Conservation (phyloP, 805 yeast genomes). For the Pichia rugopelliculosa region DNA sequence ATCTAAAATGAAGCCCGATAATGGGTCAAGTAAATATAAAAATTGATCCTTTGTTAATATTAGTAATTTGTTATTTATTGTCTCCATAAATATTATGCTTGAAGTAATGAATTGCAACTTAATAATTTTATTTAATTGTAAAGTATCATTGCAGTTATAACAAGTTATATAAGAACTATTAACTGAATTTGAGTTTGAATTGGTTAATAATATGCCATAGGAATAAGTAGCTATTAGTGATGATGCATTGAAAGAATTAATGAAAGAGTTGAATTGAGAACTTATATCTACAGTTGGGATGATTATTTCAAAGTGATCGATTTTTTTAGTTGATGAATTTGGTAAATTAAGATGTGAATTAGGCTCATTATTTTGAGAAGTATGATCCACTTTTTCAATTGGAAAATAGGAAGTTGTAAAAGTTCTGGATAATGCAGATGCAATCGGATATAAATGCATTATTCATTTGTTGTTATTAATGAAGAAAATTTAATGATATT, state of each 20-base stretch:
- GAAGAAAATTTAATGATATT: too few species aligned
- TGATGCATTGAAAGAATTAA: neutral
- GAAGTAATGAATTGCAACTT: neutral
- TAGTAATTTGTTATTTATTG: neutral
- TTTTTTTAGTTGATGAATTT: neutral
- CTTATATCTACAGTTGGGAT: neutral
- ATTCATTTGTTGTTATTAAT: neutral
- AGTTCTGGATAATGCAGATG: neutral
- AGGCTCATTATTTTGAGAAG: neutral
- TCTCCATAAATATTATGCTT: neutral
- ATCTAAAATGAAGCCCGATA: constrained; percentile 1
- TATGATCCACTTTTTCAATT: neutral
- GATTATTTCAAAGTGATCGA: neutral
- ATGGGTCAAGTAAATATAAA: constrained; percentile 3
- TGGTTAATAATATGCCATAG: neutral
- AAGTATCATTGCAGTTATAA: neutral
- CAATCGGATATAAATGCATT: neutral
- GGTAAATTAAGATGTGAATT: neutral
- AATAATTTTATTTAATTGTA: neutral
- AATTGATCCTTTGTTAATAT: neutral
- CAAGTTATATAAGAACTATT: neutral
- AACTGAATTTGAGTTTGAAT: neutral
- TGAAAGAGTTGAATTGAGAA: neutral
- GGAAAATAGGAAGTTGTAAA: neutral
- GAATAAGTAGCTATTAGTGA: neutral